Evolutionary conservation across 2,329 filamentous ascomycete genomes (phyloP), one percentile per base, ranked within the genome.

Genomic region (Albophoma yamanashiensis): DNA sequence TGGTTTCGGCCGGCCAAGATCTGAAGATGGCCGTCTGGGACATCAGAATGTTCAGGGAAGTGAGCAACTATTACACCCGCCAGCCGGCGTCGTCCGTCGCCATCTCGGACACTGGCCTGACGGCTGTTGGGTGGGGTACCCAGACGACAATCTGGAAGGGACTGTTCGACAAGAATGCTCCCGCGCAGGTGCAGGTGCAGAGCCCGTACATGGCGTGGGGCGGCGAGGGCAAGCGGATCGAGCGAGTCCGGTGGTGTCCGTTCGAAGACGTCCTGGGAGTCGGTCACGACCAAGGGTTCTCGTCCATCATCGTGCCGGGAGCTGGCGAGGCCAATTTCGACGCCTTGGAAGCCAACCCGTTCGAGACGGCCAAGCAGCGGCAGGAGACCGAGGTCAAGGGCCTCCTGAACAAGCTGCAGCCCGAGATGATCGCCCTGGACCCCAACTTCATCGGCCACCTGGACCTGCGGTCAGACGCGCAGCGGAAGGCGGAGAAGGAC

Each of bases 271-370:
- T 97, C 0, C 83, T 99, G 1, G 94, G 93, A 17, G 82, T 96
- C 31, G 84, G 88, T 2, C 93, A 97, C 76, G 83, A 89, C 69
- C 79, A 87, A 62, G 94, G 94, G 17, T 97, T 97, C 77, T 89
- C 89, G 20, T 94, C 89, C 60, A 85, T 97, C 70, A 85, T 99
- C 66, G 86, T 97, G 2, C 94, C 94, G 9, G 94, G 94, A 56
- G 89, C 93, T n/a, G 94, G 94, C 63, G 94, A 99, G 74, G 87
- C 94, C 71, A 97, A 97, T 82, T 97, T 90, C 72, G 94, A 99
- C 73, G 89, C 92, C 3, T 79, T 97, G 59, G 94, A 99, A 74
- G 81, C 87, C 67, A 99, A 99, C 78, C 94, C 94, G 40, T 97
- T 93, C 82, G 94, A 97, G 77, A 96, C 89, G 58, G 82, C 80